Evolutionary conservation across 2,329 filamentous ascomycete genomes (phyloP).

Genomic region (Cryphonectria parasitica): DNA sequence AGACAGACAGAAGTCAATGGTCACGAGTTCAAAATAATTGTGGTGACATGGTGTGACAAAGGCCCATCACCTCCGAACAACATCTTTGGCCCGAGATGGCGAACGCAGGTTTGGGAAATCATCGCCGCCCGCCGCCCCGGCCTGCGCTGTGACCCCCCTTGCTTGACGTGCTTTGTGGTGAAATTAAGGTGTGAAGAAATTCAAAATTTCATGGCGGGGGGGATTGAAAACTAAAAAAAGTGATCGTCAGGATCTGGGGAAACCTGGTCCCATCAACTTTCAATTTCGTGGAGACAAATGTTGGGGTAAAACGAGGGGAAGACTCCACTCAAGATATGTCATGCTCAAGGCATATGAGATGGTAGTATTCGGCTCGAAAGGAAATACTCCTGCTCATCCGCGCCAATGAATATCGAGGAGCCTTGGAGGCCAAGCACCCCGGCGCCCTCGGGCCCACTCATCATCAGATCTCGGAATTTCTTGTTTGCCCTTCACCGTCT

Average conservation of each 20-base stretch:
- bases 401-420: not conserved
- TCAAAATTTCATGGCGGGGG: no score
- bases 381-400: not conserved
- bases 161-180: no score
- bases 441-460: not conserved
- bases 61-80: not conserved
- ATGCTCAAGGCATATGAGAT: not conserved
- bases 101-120: not conserved
- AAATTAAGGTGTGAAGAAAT: not conserved
- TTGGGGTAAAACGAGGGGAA: not conserved
- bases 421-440: not conserved
- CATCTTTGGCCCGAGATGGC: constrained; percentile 19
- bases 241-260: not conserved
- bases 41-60: not conserved
- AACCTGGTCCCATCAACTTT: not conserved
- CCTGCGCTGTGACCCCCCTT: not conserved
- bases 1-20: not conserved
- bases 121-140: not conserved
- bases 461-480: not conserved
- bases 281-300: not conserved
- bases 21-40: not conserved
- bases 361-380: not conserved
- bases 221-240: no score
- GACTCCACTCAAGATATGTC: not conserved
- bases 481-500: not conserved